Base-by-base conservation (phyloP, 176 grass and related monocot genomes). In the Zoysia pacifica region DNA sequence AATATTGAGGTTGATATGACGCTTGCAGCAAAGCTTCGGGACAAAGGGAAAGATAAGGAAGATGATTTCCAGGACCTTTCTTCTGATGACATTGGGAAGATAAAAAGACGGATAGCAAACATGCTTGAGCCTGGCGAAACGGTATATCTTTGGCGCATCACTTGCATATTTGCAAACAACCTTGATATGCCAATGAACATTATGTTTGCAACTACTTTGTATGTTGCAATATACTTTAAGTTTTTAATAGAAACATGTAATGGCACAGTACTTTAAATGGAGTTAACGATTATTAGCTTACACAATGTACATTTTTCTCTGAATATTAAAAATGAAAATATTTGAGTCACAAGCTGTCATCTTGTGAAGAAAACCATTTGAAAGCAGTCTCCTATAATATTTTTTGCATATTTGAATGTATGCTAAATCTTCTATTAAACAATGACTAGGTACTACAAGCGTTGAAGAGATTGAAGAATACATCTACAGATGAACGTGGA, bases 61-160 rank as follows among this genome's bases (percentile, higher is more conserved):
- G 87, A 94, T 14, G 90, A 89, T 48, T 87, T 94, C 69, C 81
- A 95, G 28, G 96, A 98, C 48, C 90, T 98, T 56, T 91, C 96
- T 59, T 79, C 96, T 0, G 90, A 94, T 81, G 96, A 98, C 67
- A 80, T 98, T 86, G 96, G 96, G 2, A 89, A 79, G 80, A 87
- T 95, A 85, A 98, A 98, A 87, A 83, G 92, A 64, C 85, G 63
- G 61, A 98, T 98, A 87, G 88, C 96, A 54, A 86, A 93, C 76
- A 72, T 94, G 64, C 96, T 98, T 16, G 86, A 94, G 49, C 88
- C 92, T 43, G 88, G 86, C 14, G 96, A 94, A 93, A 98, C 90
- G 11, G 96, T 98, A 87, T 65, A 62, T 40, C 80, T 84, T 46
- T 66, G 6, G 62, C 81, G 81, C 64, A 73, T 28, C 45, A 64